Base-by-base conservation (phyloP, 2,329 filamentous ascomycete species). In the Aspergillus transmontanensis region DNA sequence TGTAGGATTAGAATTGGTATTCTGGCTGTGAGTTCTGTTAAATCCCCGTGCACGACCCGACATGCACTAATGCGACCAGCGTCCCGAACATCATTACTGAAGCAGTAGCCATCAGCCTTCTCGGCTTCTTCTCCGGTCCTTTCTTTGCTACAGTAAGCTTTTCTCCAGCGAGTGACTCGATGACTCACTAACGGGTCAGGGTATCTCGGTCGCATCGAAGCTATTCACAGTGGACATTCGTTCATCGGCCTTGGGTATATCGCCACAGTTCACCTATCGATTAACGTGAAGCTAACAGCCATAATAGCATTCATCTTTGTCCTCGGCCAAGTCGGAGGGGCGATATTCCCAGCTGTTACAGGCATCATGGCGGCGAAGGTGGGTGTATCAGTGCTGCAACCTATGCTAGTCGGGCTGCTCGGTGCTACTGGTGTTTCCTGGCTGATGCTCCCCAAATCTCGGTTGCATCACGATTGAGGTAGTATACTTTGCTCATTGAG, bases 61-160 rank as follows among this genome's bases (percentile, higher is more conserved):
- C 26, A 32, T 4, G 6, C 12, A n/a, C 23, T 50, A 12, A 32
- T 14, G 28, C 11, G 19, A 51, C 19, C 23, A 73, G 71, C 73
- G 80, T 83, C 0, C 76, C 79, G 0, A 81, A 81, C 65, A 75
- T 81, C 19, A 72, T 85, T 12, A 82, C 80, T 0, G 84, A 84
- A 14, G 83, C 85, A 0, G 82, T 87, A 0, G 82, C 83, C 0
- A 80, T 87, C 61, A 85, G 81, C 60, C 69, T 87, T 0, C 70
- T 88, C 2, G 86, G 86, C 0, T 86, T 88, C 72, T 86, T 88
- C 64, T 82, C 82, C 1, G 86, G 86, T 0, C 86, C 86, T 0
- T 80, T 87, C 26, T 89, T 88, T 65, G 84, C 85, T 1, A 84
- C 84, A 0, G 86, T 84, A 63, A 60, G 72, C 2, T 23, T 2